Conservation (phyloP, 2,329 filamentous ascomycete genomes). For the Microdochium nivale region DNA sequence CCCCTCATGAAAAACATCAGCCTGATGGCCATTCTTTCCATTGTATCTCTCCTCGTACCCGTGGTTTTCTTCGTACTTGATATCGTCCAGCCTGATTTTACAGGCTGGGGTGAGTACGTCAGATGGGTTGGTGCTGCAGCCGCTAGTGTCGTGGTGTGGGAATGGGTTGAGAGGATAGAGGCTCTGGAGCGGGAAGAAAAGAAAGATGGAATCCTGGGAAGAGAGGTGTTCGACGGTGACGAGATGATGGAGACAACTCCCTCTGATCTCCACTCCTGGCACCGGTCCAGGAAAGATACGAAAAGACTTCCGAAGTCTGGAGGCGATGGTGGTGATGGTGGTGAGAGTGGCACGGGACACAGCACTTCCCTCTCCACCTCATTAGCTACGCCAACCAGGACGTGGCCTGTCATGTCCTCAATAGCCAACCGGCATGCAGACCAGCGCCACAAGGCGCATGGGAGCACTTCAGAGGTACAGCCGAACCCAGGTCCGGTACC, state of each 20-base stretch:
- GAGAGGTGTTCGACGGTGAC: slow-evolving; percentile 89
- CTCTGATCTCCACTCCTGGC: slow-evolving; percentile 38
- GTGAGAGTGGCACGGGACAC: slow-evolving; percentile 19
- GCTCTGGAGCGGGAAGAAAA: slow-evolving; percentile 86
- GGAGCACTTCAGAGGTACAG: slow-evolving; percentile 7
- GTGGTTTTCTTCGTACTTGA: slow-evolving; percentile 92
- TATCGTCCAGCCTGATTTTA: slow-evolving; percentile 75
- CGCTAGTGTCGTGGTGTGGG: slow-evolving; percentile 95
- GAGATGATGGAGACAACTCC: slow-evolving; percentile 70
- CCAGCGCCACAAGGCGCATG: slow-evolving; percentile 11
- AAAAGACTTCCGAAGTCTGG: slow-evolving; percentile 6
- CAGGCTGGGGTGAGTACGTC: slow-evolving; percentile 91
- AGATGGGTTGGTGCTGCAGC: slow-evolving; percentile 93
- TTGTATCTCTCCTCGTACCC: slow-evolving; percentile 76
- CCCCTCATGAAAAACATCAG: slow-evolving; percentile 84
- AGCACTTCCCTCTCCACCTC: slow-evolving; percentile 2
- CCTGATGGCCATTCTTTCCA: slow-evolving; percentile 68
- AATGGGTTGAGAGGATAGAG: slow-evolving; percentile 95
- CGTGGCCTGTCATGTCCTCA: slow-evolving; percentile 31
- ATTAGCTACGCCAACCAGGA: slow-evolving; percentile 19
- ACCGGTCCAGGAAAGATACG: slow-evolving; percentile 20
- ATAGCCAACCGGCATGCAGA: slow-evolving; percentile 28
- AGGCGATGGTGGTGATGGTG: slow-evolving; percentile 16
- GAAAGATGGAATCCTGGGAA: slow-evolving; percentile 83
- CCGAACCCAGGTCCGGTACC: slow-evolving; percentile 10